phyloP scores from a whole-genome alignment of 1,284 basidiomycete genomes.

The Cryptococcus maquisensis region DNA sequence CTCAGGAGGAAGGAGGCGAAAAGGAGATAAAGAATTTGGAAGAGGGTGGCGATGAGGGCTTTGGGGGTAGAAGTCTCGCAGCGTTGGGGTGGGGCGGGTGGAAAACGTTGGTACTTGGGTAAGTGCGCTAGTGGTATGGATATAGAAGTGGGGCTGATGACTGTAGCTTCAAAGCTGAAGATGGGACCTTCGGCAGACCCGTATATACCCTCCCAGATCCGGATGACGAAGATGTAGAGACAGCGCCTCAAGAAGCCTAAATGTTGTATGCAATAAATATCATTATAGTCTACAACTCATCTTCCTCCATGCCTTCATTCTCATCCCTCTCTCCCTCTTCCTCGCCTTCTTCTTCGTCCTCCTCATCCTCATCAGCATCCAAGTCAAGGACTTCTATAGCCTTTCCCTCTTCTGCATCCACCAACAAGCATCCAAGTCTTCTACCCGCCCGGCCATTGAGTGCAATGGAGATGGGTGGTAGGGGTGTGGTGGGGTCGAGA shows the following conservation, averaged over 20 bases:
- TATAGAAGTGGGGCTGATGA: neutral
- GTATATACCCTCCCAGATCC: conserved; percentile 32
- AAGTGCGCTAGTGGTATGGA: conserved; percentile 4
- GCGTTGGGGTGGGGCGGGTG: conserved; percentile 34
- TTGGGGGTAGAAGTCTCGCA: conserved; percentile 12
- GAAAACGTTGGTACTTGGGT: conserved; percentile 42
- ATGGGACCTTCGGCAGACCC: conserved; percentile 31
- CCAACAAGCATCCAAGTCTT: conserved; percentile 31
- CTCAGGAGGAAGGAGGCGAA: conserved; percentile 17
- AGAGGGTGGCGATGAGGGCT: conserved; percentile 2
- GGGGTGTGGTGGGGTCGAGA: neutral
- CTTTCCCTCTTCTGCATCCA: conserved; percentile 16
- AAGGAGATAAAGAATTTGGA: conserved; percentile 3
- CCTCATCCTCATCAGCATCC: conserved; percentile 36
- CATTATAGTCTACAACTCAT: neutral
- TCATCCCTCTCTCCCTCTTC: conserved; percentile 18
- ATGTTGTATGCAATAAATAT: neutral
- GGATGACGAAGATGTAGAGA: conserved; percentile 22
- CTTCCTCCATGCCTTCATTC: conserved; percentile 10
- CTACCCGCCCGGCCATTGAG: conserved; percentile 36
- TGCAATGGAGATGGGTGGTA: conserved; percentile 14
- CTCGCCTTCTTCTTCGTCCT: conserved; percentile 21
- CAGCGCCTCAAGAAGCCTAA: neutral
- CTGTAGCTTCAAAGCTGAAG: conserved; percentile 26
- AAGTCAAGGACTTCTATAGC: conserved; percentile 37